Conservation (phyloP, 2,329 filamentous ascomycete species). For the Talaromyces albobiverticillius region DNA sequence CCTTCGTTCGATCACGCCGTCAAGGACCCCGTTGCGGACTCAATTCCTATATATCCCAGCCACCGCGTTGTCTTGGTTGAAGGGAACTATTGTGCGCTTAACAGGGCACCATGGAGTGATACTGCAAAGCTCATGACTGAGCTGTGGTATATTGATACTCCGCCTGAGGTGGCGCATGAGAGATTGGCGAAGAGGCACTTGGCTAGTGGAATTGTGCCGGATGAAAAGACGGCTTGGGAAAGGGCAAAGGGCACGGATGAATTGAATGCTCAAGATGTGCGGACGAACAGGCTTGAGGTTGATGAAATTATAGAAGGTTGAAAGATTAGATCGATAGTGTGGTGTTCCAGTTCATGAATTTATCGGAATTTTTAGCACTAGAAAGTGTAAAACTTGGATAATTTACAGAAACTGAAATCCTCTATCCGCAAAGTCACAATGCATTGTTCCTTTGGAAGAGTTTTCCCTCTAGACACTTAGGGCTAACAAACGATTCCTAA, state of each 20-base stretch:
- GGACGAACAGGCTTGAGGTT: slow-evolving; percentile 62
- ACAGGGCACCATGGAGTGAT: slow-evolving; percentile 46
- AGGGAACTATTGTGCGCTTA: slow-evolving; percentile 49
- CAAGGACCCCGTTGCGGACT: slow-evolving; percentile 48
- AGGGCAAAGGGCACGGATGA: slow-evolving; percentile 83
- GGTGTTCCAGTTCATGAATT: too few relatives aligned
- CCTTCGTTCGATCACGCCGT: slow-evolving; percentile 53
- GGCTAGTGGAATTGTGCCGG: slow-evolving; percentile 69
- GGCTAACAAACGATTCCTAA: too few relatives aligned
- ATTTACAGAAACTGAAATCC: too few relatives aligned
- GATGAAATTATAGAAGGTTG: slow-evolving; percentile 74
- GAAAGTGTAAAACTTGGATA: too few relatives aligned
- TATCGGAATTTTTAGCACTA: too few relatives aligned
- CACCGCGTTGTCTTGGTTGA: slow-evolving; percentile 48
- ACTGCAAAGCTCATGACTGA: slow-evolving; percentile 48
- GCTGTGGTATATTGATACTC: slow-evolving; percentile 49
- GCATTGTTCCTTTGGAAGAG: too few relatives aligned
- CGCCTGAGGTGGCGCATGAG: slow-evolving; percentile 66
- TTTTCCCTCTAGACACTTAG: too few relatives aligned
- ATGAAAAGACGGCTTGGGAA: slow-evolving; percentile 66
- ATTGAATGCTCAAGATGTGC: slow-evolving; percentile 78
- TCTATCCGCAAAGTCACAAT: too few relatives aligned
- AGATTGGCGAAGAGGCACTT: slow-evolving; percentile 76
- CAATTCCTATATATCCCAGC: slow-evolving; percentile 42
- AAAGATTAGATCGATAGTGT: too few relatives aligned